A percentile compares a stretch with the other conserved stretches of the same genome.
phyloP scores from a whole-genome alignment of 2,329 filamentous ascomycete genomes.

The Aspergillus neotritici region DNA sequence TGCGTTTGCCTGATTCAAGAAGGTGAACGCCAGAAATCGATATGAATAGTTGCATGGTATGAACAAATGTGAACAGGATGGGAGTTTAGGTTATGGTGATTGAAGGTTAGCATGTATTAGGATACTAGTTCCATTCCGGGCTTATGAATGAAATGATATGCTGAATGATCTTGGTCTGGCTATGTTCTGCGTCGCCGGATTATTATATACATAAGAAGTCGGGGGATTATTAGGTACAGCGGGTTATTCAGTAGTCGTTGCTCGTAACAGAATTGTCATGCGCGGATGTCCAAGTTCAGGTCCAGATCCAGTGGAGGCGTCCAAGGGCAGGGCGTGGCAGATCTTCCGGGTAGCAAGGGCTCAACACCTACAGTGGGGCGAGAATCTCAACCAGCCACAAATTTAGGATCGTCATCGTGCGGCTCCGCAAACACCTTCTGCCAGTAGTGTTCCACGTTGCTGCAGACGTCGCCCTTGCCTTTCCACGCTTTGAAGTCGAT shows the following conservation, averaged over 20 bases:
- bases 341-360: no score
- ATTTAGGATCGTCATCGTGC: constrained; percentile 29
- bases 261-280: no score
- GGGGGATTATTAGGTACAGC: no score
- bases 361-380: background rate
- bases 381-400: constrained; percentile 19
- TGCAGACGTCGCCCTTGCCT: constrained; percentile 26
- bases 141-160: constrained; percentile 7
- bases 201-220: no score
- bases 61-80: background rate
- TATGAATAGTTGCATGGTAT: constrained; percentile 2
- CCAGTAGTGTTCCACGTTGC: constrained; percentile 31
- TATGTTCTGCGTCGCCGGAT: no score
- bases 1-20: background rate
- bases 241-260: no score
- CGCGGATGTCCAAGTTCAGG: no score
- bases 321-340: no score
- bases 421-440: constrained; percentile 30
- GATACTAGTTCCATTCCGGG: constrained; percentile 1
- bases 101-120: no score
- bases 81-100: no score
- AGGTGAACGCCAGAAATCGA: constrained; percentile 4
- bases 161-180: background rate
- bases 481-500: constrained; percentile 31
- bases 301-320: no score